These are phyloP conservation scores for Chaetomiaceae sp. DNA, from an alignment of 2,329 filamentous ascomycete species.

Conservation along the genomic window DNA sequence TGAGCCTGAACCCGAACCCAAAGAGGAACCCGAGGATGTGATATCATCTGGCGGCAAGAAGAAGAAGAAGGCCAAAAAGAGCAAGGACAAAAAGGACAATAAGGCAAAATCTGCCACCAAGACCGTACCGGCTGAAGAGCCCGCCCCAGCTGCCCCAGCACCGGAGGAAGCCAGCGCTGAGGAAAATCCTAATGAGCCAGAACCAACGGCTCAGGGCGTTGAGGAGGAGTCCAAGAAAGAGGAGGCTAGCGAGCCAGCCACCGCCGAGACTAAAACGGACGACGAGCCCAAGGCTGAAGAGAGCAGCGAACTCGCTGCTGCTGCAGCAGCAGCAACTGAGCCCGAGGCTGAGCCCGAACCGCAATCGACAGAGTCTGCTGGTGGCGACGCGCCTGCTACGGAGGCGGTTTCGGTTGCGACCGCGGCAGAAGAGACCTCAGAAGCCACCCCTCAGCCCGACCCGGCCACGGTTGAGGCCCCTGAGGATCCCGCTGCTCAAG, in stretches of 20 bases:
- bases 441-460: background rate
- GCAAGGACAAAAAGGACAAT: slow-evolving; percentile 18
- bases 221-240: slow-evolving; percentile 6
- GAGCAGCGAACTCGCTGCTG: too few relatives aligned
- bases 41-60: slow-evolving; percentile 18
- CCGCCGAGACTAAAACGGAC: background rate
- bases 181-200: slow-evolving; percentile 13
- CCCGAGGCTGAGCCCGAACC: slow-evolving; percentile 7
- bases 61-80: slow-evolving; percentile 22
- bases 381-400: background rate
- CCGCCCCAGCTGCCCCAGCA: too few relatives aligned
- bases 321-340: slow-evolving; percentile 1
- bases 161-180: too few relatives aligned
- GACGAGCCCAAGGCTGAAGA: slow-evolving; percentile 10
- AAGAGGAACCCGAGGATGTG: slow-evolving; percentile 20
- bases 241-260: slow-evolving; percentile 3
- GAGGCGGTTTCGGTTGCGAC: background rate
- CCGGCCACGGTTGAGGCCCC: background rate
- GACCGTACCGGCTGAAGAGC: background rate
- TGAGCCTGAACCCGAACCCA: slow-evolving; percentile 15
- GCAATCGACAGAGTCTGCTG: background rate
- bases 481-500: background rate
- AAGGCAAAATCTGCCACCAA: slow-evolving; percentile 11
- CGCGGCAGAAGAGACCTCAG: background rate
- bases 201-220: slow-evolving; percentile 1